These are phyloP conservation scores for Monilinia fructicola DNA, from an alignment of 2,329 filamentous ascomycete species.

Conservation along the genomic window DNA sequence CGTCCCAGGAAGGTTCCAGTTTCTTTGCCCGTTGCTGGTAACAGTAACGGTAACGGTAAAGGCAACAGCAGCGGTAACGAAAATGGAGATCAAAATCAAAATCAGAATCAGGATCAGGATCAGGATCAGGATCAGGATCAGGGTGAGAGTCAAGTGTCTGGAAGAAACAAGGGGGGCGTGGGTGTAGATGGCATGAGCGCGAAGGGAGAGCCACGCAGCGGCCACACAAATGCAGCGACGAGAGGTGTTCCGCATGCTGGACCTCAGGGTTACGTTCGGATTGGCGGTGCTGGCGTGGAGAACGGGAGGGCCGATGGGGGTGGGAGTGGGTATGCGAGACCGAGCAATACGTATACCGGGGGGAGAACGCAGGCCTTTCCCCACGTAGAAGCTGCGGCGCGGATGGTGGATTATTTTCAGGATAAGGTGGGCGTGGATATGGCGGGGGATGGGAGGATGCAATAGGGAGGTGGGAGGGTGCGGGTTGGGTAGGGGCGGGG, in stretches of 20 bases:
- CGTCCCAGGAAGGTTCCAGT: neutral
- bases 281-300: too few relatives aligned
- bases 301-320: neutral
- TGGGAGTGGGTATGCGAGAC: neutral
- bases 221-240: too few relatives aligned
- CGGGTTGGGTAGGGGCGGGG: too few relatives aligned
- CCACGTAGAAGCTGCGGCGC: neutral
- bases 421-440: neutral
- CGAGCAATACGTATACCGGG: too few relatives aligned
- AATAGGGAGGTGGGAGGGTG: neutral
- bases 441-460: conserved; percentile 9
- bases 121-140: neutral
- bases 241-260: too few relatives aligned
- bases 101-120: neutral
- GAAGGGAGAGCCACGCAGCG: too few relatives aligned
- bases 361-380: neutral
- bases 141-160: neutral
- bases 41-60: neutral
- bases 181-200: too few relatives aligned
- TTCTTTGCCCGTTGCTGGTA: neutral
- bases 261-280: too few relatives aligned
- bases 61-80: neutral
- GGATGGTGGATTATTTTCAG: conserved; percentile 18
- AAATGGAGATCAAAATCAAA: neutral
- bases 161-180: neutral